phyloP scores from a whole-genome alignment of 805 yeast species.

The Kazachstania martiniae region DNA sequence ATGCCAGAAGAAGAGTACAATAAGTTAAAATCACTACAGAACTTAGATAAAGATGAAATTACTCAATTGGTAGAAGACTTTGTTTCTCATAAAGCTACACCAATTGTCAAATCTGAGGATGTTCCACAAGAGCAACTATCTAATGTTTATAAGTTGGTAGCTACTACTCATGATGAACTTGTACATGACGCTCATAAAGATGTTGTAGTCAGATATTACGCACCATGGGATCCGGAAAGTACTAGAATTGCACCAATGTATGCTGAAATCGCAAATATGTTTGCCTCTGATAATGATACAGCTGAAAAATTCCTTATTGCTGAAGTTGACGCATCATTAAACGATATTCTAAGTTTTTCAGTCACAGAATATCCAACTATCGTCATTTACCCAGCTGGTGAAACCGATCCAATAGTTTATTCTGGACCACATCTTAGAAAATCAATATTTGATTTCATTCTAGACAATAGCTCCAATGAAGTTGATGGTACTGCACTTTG shows the following conservation, averaged over 20 bases:
- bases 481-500: conserved; percentile 38
- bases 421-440: conserved; percentile 67
- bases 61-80: conserved; percentile 52
- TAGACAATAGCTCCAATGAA: conserved; percentile 51
- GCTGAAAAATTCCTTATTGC: conserved; percentile 60
- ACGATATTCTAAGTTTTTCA: conserved; percentile 68
- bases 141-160: conserved; percentile 69
- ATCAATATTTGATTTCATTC: conserved; percentile 57
- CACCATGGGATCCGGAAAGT: conserved; percentile 98
- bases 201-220: conserved; percentile 82
- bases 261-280: conserved; percentile 74
- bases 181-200: conserved; percentile 50
- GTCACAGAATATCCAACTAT: conserved; percentile 90
- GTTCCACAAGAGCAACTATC: conserved; percentile 75
- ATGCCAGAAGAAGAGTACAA: conserved; percentile 23
- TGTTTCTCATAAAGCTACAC: conserved; percentile 51
- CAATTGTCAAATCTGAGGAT: conserved; percentile 76
- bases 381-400: conserved; percentile 81
- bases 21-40: conserved; percentile 14
- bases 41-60: conserved; percentile 43
- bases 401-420: conserved; percentile 56
- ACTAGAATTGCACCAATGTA: conserved; percentile 80
- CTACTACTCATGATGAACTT: conserved; percentile 65
- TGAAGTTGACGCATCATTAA: conserved; percentile 78
- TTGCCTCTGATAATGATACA: conserved; percentile 38